Percentiles rank a stretch among this genome's conserved stretches.
phyloP scores from a whole-genome alignment of 805 yeast species.

The Metschnikowia sp. region DNA sequence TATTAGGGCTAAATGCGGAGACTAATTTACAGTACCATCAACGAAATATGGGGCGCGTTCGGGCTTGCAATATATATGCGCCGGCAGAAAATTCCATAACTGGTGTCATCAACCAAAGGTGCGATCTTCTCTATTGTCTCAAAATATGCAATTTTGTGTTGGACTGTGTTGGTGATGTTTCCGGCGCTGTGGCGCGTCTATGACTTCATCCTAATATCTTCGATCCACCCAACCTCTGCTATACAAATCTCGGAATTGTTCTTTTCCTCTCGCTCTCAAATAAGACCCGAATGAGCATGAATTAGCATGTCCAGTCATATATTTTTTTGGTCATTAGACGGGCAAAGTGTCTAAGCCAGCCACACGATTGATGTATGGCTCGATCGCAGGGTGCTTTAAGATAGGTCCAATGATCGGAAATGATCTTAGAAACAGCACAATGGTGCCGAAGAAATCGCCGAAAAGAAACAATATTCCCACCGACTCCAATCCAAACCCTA shows the following conservation, averaged over 20 bases:
- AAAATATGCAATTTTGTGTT: constrained; percentile 12
- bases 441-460: constrained; percentile 87
- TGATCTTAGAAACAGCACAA: constrained; percentile 81
- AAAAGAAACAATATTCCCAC: constrained; percentile 88
- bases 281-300: too few relatives aligned
- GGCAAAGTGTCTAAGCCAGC: constrained; percentile 44
- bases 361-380: constrained; percentile 56
- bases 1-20: constrained; percentile 4
- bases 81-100: background rate
- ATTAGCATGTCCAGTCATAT: background rate
- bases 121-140: constrained; percentile 18
- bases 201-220: too few relatives aligned
- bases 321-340: constrained; percentile 14
- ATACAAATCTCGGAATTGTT: too few relatives aligned
- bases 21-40: background rate
- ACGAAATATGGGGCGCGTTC: background rate
- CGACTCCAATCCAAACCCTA: constrained; percentile 81
- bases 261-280: too few relatives aligned
- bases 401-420: constrained; percentile 86
- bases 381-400: constrained; percentile 74
- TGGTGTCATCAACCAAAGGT: constrained; percentile 4
- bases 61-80: background rate
- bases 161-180: constrained; percentile 1
- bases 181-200: background rate
- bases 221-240: too few relatives aligned